Percentiles rank a stretch among this genome's conserved stretches.
Conservation (phyloP, 2,329 filamentous ascomycete species). For the Orbilia javanica region DNA sequence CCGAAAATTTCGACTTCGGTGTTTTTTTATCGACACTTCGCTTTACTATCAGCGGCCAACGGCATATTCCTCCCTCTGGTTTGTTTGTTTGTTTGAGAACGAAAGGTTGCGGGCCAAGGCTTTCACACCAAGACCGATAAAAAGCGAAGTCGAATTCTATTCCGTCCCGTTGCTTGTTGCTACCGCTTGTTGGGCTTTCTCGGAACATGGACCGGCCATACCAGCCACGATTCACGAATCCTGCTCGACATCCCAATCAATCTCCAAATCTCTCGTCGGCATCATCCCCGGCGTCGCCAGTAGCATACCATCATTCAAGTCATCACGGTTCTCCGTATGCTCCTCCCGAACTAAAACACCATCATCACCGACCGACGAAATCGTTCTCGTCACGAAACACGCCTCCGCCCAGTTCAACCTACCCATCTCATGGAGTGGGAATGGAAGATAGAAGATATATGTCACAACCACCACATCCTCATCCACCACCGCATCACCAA, state of each 20-base stretch:
- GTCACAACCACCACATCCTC: conserved; percentile 57
- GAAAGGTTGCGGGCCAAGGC: conserved; percentile 43
- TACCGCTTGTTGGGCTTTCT: conserved; percentile 24
- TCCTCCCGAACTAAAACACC: conserved; percentile 47
- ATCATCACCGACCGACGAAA: conserved; percentile 51
- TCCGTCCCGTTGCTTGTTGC: not conserved
- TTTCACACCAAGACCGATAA: conserved; percentile 45
- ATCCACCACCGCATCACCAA: conserved; percentile 53
- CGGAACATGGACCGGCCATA: conserved; percentile 58
- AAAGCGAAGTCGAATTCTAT: conserved; percentile 28
- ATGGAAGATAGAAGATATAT: conserved; percentile 57
- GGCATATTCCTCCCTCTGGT: not conserved
- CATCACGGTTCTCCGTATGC: conserved; percentile 53
- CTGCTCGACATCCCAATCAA: conserved; percentile 51
- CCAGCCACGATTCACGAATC: conserved; percentile 56
- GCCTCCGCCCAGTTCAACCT: conserved; percentile 49
- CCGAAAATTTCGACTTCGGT: conserved; percentile 10
- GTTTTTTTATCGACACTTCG: conserved; percentile 28
- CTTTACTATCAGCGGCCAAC: conserved; percentile 29
- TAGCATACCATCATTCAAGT: conserved; percentile 49
- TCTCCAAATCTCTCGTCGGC: conserved; percentile 56
- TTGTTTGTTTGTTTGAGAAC: conserved; percentile 35
- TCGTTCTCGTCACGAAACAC: conserved; percentile 58
- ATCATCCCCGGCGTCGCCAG: conserved; percentile 54
- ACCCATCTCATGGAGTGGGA: conserved; percentile 40